phyloP scores from a whole-genome alignment of 1,284 basidiomycete species.

The Chondrostereum purpureum region DNA sequence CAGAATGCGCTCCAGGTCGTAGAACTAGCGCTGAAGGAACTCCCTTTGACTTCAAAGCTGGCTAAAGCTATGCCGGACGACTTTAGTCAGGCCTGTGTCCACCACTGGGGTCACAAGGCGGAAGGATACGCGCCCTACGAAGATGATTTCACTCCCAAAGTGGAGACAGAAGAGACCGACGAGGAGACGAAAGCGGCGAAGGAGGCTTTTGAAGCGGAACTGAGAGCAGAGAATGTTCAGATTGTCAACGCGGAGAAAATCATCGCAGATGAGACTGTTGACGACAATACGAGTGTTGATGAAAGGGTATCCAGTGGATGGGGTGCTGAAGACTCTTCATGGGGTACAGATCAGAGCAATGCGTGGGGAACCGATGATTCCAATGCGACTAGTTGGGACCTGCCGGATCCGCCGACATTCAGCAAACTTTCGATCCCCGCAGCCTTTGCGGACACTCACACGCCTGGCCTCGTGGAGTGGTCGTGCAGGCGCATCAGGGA shows the following conservation, averaged over 20 bases:
- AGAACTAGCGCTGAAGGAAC: constrained; percentile 46
- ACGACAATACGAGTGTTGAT: constrained; percentile 1
- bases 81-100: constrained; percentile 40
- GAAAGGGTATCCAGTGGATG: constrained; percentile 10
- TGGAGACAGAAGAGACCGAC: constrained; percentile 1
- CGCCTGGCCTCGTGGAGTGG: constrained; percentile 42
- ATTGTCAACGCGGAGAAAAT: constrained; percentile 1
- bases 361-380: constrained; percentile 6
- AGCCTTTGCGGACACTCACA: constrained; percentile 40
- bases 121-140: not conserved
- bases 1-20: constrained; percentile 40
- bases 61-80: constrained; percentile 49
- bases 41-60: constrained; percentile 49
- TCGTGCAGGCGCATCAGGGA: constrained; percentile 38
- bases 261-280: constrained; percentile 11
- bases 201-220: constrained; percentile 3
- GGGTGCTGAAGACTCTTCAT: constrained; percentile 1
- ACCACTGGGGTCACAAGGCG: constrained; percentile 22
- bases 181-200: constrained; percentile 10
- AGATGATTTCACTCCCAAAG: not conserved
- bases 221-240: constrained; percentile 6
- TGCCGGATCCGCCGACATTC: constrained; percentile 22
- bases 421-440: constrained; percentile 37
- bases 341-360: constrained; percentile 10
- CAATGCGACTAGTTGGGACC: constrained; percentile 16